Base-by-base conservation (phyloP, 1,284 basidiomycete species). In the Moesziomyces aphidis region DNA sequence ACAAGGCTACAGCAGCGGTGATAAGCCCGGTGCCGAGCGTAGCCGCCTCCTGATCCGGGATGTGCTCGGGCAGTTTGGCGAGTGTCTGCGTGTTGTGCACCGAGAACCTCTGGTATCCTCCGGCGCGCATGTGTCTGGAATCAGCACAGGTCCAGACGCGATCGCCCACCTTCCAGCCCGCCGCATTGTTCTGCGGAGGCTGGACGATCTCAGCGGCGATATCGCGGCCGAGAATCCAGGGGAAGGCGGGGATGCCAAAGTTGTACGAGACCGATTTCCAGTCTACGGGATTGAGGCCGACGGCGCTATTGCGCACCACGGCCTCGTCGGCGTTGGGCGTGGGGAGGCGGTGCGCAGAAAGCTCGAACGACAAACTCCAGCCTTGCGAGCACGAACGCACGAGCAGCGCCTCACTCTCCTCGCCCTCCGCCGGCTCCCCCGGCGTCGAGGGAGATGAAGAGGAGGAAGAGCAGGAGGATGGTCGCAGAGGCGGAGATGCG, bases 211-310 rank as follows among this genome's bases (percentile, higher is more conserved):
- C 83, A 6, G 87, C 87, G 21, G 85, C 80, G 60, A 87, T 85
- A 62, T 88, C 86, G 75, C 87, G 86, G n/a, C 87, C 87, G 0
- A 86, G 83, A 23, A 87, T 85, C 78, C 78, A 80, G n/a, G 80
- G 80, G 5, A 70, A 70, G 1, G 65, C 61, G 6, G 69, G 69
- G 48, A 80, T 80, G 43, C 80, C 80, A 72, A 81, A 81, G 49
- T 73, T 71, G 67, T 63, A 81, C 43, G 64, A 65, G 22, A 81
- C 66, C 15, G 49, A 57, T 50, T 81, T 80, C 59, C 68, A 80
- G 72, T 81, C 78, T 15, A 81, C 78, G 0, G 78, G 80, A 53
- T 81, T 81, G 3, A 81, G 56, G 8, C 80, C 80, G 5, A 80
- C 75, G 4, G 64, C 61, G 24, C 56, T 44, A 56, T 76, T 76